These are phyloP conservation scores for Gaultheria prostrata DNA, from an alignment of 148 eudicot species.

Conservation along the genomic window DNA sequence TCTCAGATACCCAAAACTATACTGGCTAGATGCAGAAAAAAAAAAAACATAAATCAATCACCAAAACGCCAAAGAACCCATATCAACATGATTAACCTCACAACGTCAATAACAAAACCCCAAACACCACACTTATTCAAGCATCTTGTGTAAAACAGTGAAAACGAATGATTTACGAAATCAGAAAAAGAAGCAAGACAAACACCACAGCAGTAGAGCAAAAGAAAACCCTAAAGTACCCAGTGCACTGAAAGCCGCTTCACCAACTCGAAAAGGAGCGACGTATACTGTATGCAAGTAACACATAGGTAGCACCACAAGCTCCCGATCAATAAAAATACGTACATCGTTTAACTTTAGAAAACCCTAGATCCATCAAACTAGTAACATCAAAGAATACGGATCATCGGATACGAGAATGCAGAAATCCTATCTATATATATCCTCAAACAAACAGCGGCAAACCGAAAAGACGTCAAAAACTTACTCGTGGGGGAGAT, in stretches of 20 bases:
- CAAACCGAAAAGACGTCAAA: not conserved
- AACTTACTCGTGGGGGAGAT: not conserved
- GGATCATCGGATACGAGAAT: not conserved
- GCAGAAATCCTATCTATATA: not conserved
- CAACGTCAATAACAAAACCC: not conserved
- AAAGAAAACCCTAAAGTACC: not conserved
- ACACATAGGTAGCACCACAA: too few species aligned
- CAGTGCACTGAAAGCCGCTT: not conserved
- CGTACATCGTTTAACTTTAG: too few species aligned
- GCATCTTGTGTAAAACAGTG: not conserved
- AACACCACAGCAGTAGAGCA: not conserved
- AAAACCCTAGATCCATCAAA: too few species aligned
- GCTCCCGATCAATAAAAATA: too few species aligned
- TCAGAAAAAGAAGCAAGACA: not conserved
- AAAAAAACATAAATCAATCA: not conserved
- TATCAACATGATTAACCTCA: not conserved
- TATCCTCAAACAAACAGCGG: not conserved
- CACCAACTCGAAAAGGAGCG: not conserved
- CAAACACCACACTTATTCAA: not conserved
- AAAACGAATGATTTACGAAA: not conserved
- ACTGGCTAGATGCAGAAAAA: not conserved
- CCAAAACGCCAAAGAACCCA: not conserved
- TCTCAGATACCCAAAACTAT: not conserved
- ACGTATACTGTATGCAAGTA: too few species aligned
- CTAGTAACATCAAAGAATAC: too few species aligned